These are phyloP conservation scores for Vigna radiata DNA, from an alignment of 306 rosid species.

Conservation along the genomic window DNA sequence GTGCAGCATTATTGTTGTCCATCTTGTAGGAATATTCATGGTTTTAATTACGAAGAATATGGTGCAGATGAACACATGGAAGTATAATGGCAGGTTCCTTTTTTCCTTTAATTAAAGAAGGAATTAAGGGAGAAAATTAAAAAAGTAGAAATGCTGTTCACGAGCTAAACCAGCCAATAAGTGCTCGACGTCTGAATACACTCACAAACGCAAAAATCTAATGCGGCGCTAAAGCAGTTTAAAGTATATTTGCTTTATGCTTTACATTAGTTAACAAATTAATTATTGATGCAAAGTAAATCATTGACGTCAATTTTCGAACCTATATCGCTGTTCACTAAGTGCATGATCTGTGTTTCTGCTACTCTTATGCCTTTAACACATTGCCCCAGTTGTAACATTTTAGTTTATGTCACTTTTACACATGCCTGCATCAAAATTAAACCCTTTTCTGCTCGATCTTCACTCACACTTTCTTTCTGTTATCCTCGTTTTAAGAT, in stretches of 20 bases:
- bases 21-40: slow-evolving; percentile 44
- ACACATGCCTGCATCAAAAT: neutral
- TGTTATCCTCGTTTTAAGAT: too few relatives aligned
- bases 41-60: slow-evolving; percentile 34
- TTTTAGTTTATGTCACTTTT: neutral
- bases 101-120: slow-evolving; percentile 45
- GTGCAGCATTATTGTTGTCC: slow-evolving; percentile 27
- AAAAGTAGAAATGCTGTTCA: slow-evolving; percentile 29
- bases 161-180: slow-evolving; percentile 49
- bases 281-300: slow-evolving; percentile 44
- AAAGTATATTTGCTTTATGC: slow-evolving; percentile 85
- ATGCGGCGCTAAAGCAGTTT: slow-evolving; percentile 68
- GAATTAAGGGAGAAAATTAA: neutral
- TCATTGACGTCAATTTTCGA: slow-evolving; percentile 36
- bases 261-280: slow-evolving; percentile 50
- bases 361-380: neutral
- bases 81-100: slow-evolving; percentile 51
- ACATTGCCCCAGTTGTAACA: slow-evolving; percentile 1
- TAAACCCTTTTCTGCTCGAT: neutral
- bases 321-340: slow-evolving; percentile 35
- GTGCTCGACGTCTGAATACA: slow-evolving; percentile 32
- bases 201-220: slow-evolving; percentile 49
- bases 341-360: slow-evolving; percentile 41
- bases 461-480: too few relatives aligned
- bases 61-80: slow-evolving; percentile 43